Evolutionary conservation across 176 grass and related monocot species (phyloP).

Genomic region (Aegilops longissima): DNA sequence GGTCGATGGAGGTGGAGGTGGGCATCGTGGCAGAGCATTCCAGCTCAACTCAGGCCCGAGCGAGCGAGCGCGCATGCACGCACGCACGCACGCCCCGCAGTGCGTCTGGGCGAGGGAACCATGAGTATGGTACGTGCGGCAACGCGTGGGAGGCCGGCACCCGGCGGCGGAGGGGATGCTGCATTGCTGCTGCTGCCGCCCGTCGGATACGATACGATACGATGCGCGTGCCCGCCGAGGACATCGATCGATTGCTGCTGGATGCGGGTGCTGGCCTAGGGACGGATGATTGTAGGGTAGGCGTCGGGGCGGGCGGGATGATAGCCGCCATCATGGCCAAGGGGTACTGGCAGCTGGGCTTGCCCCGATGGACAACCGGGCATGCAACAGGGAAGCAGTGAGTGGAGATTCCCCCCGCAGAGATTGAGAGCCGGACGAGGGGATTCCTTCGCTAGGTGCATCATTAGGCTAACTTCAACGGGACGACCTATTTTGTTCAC

Average conservation of each 20-base stretch:
- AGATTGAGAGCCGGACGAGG: too few species aligned
- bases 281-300: not conserved
- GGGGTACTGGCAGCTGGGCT: not conserved
- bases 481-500: too few species aligned
- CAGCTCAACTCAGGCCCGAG: not conserved
- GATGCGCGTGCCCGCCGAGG: not conserved
- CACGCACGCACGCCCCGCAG: not conserved
- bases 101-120: not conserved
- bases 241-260: too few species aligned
- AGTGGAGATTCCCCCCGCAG: too few species aligned
- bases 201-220: not conserved
- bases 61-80: not conserved
- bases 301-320: not conserved
- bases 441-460: too few species aligned
- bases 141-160: too few species aligned
- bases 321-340: slow-evolving; percentile 1
- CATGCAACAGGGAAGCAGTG: not conserved
- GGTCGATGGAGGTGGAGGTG: slow-evolving; percentile 32
- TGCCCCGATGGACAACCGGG: slow-evolving; percentile 20
- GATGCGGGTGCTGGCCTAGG: not conserved
- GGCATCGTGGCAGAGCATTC: slow-evolving; percentile 38
- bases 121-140: not conserved
- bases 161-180: not conserved
- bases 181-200: not conserved
- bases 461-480: too few species aligned